A percentile compares a stretch with the other conserved stretches of the same genome.
Evolutionary conservation across 164 flowering plant species (phyloP).

Genomic region (Tetracentron sinense): DNA sequence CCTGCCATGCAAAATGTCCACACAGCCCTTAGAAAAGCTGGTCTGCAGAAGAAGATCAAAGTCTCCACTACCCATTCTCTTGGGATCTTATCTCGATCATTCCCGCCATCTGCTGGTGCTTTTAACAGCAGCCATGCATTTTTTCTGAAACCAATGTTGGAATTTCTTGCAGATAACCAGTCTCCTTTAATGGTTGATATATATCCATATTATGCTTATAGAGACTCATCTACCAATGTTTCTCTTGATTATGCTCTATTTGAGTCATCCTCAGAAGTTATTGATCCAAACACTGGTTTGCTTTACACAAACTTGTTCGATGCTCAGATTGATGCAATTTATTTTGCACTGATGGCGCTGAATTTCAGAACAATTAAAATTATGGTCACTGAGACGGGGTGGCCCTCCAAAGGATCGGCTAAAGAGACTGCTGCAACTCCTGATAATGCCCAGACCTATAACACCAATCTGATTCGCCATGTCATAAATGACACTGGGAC

Average conservation of each 20-base stretch:
- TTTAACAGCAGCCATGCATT: conserved; percentile 62
- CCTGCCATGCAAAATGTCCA: conserved; percentile 84
- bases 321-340: conserved; percentile 88
- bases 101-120: conserved; percentile 96
- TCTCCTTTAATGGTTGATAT: conserved; percentile 89
- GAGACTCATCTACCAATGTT: conserved; percentile 60
- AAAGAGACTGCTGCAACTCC: conserved; percentile 85
- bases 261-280: conserved; percentile 64
- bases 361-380: conserved; percentile 65
- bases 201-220: conserved; percentile 89
- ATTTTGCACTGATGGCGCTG: conserved; percentile 66
- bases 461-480: conserved; percentile 76
- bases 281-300: conserved; percentile 89
- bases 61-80: conserved; percentile 84
- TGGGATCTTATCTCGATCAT: conserved; percentile 77
- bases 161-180: conserved; percentile 76
- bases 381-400: conserved; percentile 93
- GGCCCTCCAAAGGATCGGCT: conserved; percentile 91
- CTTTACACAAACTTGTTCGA: conserved; percentile 90
- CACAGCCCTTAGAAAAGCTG: conserved; percentile 65
- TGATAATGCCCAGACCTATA: conserved; percentile 86
- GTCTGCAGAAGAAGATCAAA: conserved; percentile 72
- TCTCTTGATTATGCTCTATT: conserved; percentile 83
- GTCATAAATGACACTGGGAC: conserved; percentile 74
- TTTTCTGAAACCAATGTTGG: conserved; percentile 70